These are phyloP conservation scores for Annona squamosa DNA, from an alignment of 164 flowering plant species.

Conservation along the genomic window DNA sequence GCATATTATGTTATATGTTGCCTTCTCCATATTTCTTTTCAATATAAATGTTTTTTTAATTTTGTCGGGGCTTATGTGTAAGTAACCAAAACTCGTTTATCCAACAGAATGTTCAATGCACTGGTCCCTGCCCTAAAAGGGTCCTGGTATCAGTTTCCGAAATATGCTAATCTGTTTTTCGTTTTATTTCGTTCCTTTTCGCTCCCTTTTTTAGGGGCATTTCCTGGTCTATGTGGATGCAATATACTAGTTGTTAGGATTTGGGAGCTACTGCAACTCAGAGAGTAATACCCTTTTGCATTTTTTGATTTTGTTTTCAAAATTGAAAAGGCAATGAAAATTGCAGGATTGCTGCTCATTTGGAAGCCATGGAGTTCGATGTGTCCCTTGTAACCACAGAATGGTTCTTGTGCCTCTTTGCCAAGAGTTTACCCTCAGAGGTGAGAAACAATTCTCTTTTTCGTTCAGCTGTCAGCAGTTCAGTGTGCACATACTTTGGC, in stretches of 20 bases:
- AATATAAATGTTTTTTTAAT: not conserved
- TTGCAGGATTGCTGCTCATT: conserved; percentile 75
- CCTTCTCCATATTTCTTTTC: not conserved
- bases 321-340: not conserved
- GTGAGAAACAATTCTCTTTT: conserved; percentile 22
- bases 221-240: not conserved
- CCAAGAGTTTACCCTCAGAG: conserved; percentile 98
- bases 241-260: not conserved
- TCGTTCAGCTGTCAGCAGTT: not conserved
- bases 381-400: conserved; percentile 96
- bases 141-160: not conserved
- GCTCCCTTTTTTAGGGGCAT: not conserved
- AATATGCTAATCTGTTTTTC: not conserved
- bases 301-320: conserved; percentile 1
- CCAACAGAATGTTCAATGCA: not conserved
- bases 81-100: too few relatives aligned
- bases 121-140: not conserved
- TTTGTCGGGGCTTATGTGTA: not conserved
- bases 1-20: not conserved
- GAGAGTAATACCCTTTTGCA: not conserved
- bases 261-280: not conserved
- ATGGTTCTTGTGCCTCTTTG: conserved; percentile 95
- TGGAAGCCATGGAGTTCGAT: conserved; percentile 83
- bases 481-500: not conserved
- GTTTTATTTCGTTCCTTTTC: too few relatives aligned